A percentile compares a stretch with the other conserved stretches of the same genome.
Conservation (phyloP, 73 alveolate species). For the Urostyla sp. region DNA sequence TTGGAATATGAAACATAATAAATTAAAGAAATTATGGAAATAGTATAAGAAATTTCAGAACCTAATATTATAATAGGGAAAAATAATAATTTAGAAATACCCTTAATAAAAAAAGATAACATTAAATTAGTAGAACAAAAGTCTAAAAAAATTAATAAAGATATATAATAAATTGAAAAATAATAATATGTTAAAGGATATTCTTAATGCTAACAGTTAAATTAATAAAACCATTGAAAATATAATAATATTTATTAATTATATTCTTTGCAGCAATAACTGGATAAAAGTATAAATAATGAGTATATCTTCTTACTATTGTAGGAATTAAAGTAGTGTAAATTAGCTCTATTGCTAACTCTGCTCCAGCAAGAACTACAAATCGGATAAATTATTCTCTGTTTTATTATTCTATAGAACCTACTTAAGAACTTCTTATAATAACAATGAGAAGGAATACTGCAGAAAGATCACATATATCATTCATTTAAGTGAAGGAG, state of each 20-base stretch:
- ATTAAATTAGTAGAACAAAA: no score
- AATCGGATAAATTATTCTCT: not conserved
- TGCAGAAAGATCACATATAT: constrained; percentile 22
- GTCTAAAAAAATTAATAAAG: no score
- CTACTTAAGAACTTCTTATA: not conserved
- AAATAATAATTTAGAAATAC: no score
- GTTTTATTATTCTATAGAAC: not conserved
- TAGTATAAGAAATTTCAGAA: no score
- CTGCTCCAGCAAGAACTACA: constrained; percentile 2
- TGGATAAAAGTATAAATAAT: constrained; percentile 12
- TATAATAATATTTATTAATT: not conserved
- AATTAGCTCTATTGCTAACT: constrained; percentile 1
- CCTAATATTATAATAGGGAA: no score
- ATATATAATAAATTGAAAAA: no score
- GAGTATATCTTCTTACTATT: constrained; percentile 9
- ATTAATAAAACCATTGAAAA: constrained; percentile 18
- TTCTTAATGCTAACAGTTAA: no score
- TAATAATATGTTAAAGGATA: no score
- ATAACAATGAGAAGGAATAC: constrained; percentile 8
- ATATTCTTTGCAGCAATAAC: not conserved
- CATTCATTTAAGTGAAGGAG: constrained; percentile 6
- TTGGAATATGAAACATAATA: no score
- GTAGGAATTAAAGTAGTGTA: not conserved
- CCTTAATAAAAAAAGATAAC: no score
- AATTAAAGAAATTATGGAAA: no score